Conservation (phyloP, 768 basidiomycete species). For the Termitomyces sp. region DNA sequence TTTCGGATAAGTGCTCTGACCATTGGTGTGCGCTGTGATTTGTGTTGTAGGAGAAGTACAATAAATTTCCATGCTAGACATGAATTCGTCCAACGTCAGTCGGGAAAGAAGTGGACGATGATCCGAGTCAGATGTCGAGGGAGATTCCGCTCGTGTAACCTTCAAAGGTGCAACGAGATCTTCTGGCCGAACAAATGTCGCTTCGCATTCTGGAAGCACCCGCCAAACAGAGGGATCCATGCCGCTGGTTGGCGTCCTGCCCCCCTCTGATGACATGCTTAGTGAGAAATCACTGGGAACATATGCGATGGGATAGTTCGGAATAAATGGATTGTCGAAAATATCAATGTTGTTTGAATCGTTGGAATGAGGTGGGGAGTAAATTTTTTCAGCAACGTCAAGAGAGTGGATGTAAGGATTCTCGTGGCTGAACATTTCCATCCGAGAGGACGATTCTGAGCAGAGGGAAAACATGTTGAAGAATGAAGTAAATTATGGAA, state of each 20-base stretch:
- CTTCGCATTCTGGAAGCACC: background rate
- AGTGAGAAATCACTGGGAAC: background rate
- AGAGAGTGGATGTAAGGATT: background rate
- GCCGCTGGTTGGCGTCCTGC: background rate
- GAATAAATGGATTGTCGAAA: slow-evolving; percentile 7
- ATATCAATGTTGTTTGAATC: background rate
- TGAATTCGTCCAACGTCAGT: slow-evolving; percentile 13
- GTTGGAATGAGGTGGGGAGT: background rate
- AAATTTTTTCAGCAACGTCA: background rate
- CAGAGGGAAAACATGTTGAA: background rate
- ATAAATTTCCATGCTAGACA: slow-evolving; percentile 9
- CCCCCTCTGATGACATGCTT: background rate
- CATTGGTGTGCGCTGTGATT: background rate
- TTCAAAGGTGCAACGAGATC: background rate
- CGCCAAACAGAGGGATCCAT: slow-evolving; percentile 12
- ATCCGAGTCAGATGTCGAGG: background rate
- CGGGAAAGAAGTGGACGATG: background rate
- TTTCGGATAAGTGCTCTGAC: background rate
- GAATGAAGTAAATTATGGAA: background rate
- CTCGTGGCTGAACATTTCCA: background rate
- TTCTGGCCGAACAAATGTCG: slow-evolving; percentile 1
- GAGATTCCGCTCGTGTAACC: background rate
- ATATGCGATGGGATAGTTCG: slow-evolving; percentile 3
- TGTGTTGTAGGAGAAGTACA: background rate
- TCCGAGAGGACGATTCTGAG: background rate